Base-by-base conservation (phyloP, 1,284 basidiomycete species). In the Apiotrichum mycotoxinovorans region DNA sequence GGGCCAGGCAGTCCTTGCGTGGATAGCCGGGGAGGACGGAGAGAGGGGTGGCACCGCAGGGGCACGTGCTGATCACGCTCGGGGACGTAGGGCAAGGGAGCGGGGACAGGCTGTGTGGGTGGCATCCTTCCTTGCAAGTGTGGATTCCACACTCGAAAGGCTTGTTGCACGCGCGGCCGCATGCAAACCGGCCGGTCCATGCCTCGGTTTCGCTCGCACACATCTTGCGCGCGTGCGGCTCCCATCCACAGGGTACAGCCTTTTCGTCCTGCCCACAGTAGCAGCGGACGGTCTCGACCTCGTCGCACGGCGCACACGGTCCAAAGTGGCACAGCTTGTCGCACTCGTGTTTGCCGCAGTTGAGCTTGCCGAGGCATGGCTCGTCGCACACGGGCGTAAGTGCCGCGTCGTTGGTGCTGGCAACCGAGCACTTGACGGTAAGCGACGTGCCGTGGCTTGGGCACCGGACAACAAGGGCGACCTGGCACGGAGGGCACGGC, bases 61-160 rank as follows among this genome's bases (percentile, higher is more conserved):
- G 89, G 70, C 93, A 96, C 41, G 83, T 83, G 0, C 81, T 82
- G 52, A 93, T 79, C 9, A 81, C 67, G 0, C 78, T 75, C 0
- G 91, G 90, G 0, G 89, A 87, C 37, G 81, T 80, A 1, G 91
- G 91, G 68, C 92, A 96, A 0, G 78, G 75, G 0, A 83, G 79
- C 0, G 85, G 81, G 1, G 66, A 72, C 1, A 79, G 72, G 2
- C 84, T 83, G 15, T 89, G 89, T 0, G 87, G 83, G 75, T 95
- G 92, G 61, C 81, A 83, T 43, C 66, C 64, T 72, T 85, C 82
- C 61, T 82, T 66, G 72, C 91, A 94, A 47, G 69, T 75, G 69
- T 94, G 91, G 17, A 82, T 72, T 1, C 84, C 86, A 67, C 92
- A 96, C 59, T 87, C 85, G 66, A 87, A 92, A 2, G 78, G 72